Evolutionary conservation across 202 grass and related monocot genomes (phyloP).

Genomic region (Setaria italica): DNA sequence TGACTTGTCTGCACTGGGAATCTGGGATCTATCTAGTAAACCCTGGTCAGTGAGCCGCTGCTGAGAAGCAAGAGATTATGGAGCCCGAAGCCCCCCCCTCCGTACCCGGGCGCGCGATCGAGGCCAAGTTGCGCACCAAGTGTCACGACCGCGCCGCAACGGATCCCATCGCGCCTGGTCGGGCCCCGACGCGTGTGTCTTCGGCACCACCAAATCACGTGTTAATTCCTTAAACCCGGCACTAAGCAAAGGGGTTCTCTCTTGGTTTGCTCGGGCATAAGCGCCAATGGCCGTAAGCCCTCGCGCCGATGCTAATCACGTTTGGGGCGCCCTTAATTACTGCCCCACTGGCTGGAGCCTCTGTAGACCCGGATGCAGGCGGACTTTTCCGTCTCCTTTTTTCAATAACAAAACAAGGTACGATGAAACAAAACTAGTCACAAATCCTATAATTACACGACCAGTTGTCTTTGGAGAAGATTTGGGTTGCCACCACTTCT

Average conservation of each 20-base stretch:
- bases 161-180: slow-evolving; percentile 68
- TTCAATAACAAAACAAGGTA: too few relatives aligned
- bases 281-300: neutral
- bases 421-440: too few relatives aligned
- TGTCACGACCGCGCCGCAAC: slow-evolving; percentile 63
- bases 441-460: too few relatives aligned
- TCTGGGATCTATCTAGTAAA: too few relatives aligned
- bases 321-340: slow-evolving; percentile 30
- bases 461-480: too few relatives aligned
- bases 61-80: neutral
- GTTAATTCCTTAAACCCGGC: slow-evolving; percentile 42
- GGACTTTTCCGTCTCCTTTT: too few relatives aligned
- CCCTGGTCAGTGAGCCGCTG: too few relatives aligned
- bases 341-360: neutral
- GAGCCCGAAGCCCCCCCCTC: neutral
- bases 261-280: neutral
- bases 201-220: slow-evolving; percentile 1
- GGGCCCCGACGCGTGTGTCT: slow-evolving; percentile 58
- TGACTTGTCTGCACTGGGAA: neutral
- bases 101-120: neutral
- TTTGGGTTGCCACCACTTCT: too few relatives aligned
- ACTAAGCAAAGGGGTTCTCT: slow-evolving; percentile 31
- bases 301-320: slow-evolving; percentile 47
- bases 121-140: slow-evolving; percentile 42
- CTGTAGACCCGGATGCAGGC: too few relatives aligned